Evolutionary conservation across 106 monocot species (phyloP), one percentile per base, ranked within the genome.

Genomic region (Phalaenopsis aphrodite): DNA sequence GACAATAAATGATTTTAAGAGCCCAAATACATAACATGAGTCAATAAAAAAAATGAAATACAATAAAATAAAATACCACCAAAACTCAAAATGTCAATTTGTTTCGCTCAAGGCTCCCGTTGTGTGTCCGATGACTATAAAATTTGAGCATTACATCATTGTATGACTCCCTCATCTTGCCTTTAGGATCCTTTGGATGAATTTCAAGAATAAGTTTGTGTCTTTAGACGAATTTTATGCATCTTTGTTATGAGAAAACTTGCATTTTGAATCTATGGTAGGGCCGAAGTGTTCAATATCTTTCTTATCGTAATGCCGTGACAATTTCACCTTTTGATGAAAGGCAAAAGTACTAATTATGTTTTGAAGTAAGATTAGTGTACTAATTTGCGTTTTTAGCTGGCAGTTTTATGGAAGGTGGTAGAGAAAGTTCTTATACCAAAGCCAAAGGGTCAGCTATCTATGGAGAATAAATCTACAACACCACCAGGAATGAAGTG

Each of bases 331-430:
- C 30, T 76, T 52, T 24, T 76, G 21, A 23, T 76, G 21, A 48
- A 76, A 76, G 21, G 15, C 24, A 19, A 58, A 58, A 47, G 9
- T 68, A 66, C 47, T 48, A 46, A 19, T 9, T 77, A 39, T 23
- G 66, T 0, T 58, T 55, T 75, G 1, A 81, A 42, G 8, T 77
- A 66, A 57, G 78, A 42, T 52, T 57, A 12, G 80, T 30, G 38
- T 85, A 64, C 85, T 94, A 75, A 90, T 79, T 79, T 85, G 45
- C 74, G 78, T 85, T 64, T 89, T 84, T 78, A 85, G 88, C 69
- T 84, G 87, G 81, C 88, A 99, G 99, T 99, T 46, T 71, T 93
- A 80, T 95, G 95, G 99, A 99, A 91, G 82, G 83, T 99, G 81
- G 90, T 99, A 75, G 95, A 84, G 76, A 95, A 86, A 66, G 45